Base-by-base conservation (phyloP, 371 early-diverging fungal species). In the Rhizomucor miehei region DNA sequence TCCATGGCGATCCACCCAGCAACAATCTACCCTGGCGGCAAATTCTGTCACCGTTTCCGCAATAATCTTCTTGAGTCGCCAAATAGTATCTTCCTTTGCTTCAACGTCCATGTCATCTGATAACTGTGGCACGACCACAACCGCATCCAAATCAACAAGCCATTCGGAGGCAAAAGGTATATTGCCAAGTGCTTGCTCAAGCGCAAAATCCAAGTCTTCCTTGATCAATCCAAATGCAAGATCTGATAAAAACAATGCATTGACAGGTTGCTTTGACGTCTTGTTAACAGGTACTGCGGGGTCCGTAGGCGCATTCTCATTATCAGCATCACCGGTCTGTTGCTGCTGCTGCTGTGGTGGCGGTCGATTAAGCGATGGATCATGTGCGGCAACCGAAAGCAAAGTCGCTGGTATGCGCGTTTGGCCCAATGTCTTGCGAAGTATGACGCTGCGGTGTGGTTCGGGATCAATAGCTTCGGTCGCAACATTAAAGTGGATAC, bases 391-490 rank as follows among this genome's bases (percentile, higher is more conserved):
- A 36, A 56, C 54, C 1, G 79, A 75, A 13, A 78, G 45, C 8
- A 75, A 54, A 24, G 70, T 63, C 3, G 75, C 48, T 6, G 79
- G 79, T 0, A 75, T 51, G 13, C 72, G 49, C 13, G 63, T 48
- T 10, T 58, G 47, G 23, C 75, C 75, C 3, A 64, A 55, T 9
- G 68, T 64, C 66, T 88, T 70, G 23, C 81, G 82, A 59, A 91
- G 55, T 24, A 85, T 66, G 6, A 89, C 86, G 29, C 82, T 87
- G 29, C 91, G 79, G 35, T 80, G 68, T 0, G 91, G 90, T 62
- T 90, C 91, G 12, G 73, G 74, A 65, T 91, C 91, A 12, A 89
- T 71, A 1, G 87, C 84, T 49, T 84, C 84, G 17, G 89, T 86
- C 0, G 67, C 61, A 19, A 89, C 54, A 36, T 81, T 73, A 61